Evolutionary conservation across 495 filamentous ascomycete genomes (phyloP).

Genomic region (Lophiostoma macrostomum): DNA sequence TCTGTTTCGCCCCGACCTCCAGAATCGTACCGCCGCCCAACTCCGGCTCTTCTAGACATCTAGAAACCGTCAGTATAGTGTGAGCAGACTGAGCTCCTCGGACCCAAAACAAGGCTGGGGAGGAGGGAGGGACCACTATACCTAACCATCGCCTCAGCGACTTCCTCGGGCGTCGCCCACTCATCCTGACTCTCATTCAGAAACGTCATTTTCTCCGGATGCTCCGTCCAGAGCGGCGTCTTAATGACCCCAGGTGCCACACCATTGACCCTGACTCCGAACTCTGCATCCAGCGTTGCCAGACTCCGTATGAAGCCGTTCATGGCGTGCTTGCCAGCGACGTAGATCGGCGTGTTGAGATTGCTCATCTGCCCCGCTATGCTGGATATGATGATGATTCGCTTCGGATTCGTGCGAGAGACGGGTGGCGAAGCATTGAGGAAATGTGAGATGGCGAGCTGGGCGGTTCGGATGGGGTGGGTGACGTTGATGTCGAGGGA

Average conservation of each 20-base stretch:
- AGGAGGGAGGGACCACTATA: no score
- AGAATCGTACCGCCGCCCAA: slow-evolving; percentile 48
- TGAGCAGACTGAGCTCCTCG: no score
- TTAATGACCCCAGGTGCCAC: slow-evolving; percentile 66
- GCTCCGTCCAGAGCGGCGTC: slow-evolving; percentile 65
- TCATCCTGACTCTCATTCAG: slow-evolving; percentile 49
- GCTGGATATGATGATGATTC: slow-evolving; percentile 59
- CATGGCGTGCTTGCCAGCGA: slow-evolving; percentile 61
- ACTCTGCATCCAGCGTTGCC: slow-evolving; percentile 47
- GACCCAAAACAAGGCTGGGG: no score
- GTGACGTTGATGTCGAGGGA: slow-evolving; percentile 65
- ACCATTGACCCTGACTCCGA: slow-evolving; percentile 62
- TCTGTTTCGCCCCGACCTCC: slow-evolving; percentile 56
- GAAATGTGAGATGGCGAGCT: slow-evolving; percentile 62
- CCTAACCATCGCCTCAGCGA: slow-evolving; percentile 62
- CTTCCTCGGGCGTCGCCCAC: slow-evolving; percentile 64
- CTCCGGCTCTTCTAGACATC: slow-evolving; percentile 52
- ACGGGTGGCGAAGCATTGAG: slow-evolving; percentile 39
- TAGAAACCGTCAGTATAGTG: no score
- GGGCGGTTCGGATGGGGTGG: slow-evolving; percentile 65
- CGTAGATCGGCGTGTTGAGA: slow-evolving; percentile 56
- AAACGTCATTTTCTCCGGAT: slow-evolving; percentile 63
- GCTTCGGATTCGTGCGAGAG: slow-evolving; percentile 42
- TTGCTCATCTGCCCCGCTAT: slow-evolving; percentile 59
- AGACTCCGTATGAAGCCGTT: slow-evolving; percentile 58